A percentile compares a stretch with the other conserved stretches of the same genome.
These are phyloP conservation scores for Yarrowia yakushimensis DNA, from an alignment of 805 yeast genomes.

Conservation along the genomic window DNA sequence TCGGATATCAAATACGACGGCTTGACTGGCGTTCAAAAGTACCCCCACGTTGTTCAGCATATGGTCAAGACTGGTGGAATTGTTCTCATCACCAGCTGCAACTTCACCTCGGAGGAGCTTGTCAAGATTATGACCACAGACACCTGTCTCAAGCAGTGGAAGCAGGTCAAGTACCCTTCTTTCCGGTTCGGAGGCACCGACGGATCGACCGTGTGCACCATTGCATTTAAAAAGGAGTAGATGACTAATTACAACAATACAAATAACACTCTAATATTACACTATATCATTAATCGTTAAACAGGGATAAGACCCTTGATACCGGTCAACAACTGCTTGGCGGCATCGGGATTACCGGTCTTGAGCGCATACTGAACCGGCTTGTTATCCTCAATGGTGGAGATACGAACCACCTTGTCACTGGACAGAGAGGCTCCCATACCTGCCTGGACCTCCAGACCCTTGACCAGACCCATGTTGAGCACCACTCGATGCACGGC, in stretches of 20 bases:
- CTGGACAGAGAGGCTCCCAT: constrained; percentile 80
- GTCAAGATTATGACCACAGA: constrained; percentile 49
- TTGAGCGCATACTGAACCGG: constrained; percentile 84
- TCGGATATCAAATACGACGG: constrained; percentile 54
- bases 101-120: constrained; percentile 82
- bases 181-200: constrained; percentile 86
- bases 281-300: background rate
- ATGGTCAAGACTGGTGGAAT: constrained; percentile 54
- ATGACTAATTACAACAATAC: no score
- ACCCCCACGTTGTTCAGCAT: constrained; percentile 56
- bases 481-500: constrained; percentile 79
- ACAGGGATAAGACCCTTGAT: constrained; percentile 29
- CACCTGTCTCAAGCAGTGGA: constrained; percentile 54
- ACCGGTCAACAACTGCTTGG: constrained; percentile 53
- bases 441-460: constrained; percentile 67
- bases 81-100: constrained; percentile 83
- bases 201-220: constrained; percentile 84
- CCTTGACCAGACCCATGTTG: constrained; percentile 63
- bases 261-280: background rate
- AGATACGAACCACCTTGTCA: constrained; percentile 76
- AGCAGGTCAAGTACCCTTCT: constrained; percentile 68
- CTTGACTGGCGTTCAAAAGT: constrained; percentile 39
- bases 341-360: constrained; percentile 58
- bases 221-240: constrained; percentile 54
- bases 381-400: constrained; percentile 58